Conservation (phyloP, 2,329 filamentous ascomycete species). For the Simplicillium sp. region DNA sequence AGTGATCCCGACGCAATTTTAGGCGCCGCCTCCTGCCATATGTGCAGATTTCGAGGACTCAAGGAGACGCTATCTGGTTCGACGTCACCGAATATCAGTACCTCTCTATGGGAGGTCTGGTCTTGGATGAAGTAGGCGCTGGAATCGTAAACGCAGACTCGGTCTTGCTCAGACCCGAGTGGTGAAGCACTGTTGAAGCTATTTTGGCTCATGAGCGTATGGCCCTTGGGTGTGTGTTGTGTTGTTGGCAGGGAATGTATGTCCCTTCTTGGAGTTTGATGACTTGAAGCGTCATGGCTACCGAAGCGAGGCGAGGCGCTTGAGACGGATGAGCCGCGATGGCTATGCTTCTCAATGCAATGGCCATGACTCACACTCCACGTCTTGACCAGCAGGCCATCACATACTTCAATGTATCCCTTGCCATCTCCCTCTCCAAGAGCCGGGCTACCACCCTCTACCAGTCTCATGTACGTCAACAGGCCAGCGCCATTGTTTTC, state of each 20-base stretch:
- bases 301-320: conserved; percentile 38
- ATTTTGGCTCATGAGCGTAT: conserved; percentile 21
- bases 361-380: conserved; percentile 85
- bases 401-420: conserved; percentile 81
- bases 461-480: conserved; percentile 79
- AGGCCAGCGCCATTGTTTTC: conserved; percentile 92
- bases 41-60: conserved; percentile 66
- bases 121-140: conserved; percentile 91
- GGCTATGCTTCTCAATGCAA: conserved; percentile 66
- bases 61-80: conserved; percentile 83
- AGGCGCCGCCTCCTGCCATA: conserved; percentile 84
- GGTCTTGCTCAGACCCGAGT: conserved; percentile 29
- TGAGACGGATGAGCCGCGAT: conserved; percentile 45
- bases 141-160: conserved; percentile 68
- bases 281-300: conserved; percentile 35
- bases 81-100: conserved; percentile 91
- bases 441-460: conserved; percentile 79
- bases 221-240: conserved; percentile 10
- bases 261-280: conserved; percentile 15
- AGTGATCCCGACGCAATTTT: conserved; percentile 69
- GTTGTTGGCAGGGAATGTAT: conserved; percentile 8
- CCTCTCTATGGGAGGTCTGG: conserved; percentile 57
- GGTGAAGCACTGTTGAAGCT: conserved; percentile 15
- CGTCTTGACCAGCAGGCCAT: conserved; percentile 80
- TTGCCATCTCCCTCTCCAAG: conserved; percentile 70